Conservation (phyloP, 2,329 filamentous ascomycete genomes). For the Pseudogymnoascus sp. region DNA sequence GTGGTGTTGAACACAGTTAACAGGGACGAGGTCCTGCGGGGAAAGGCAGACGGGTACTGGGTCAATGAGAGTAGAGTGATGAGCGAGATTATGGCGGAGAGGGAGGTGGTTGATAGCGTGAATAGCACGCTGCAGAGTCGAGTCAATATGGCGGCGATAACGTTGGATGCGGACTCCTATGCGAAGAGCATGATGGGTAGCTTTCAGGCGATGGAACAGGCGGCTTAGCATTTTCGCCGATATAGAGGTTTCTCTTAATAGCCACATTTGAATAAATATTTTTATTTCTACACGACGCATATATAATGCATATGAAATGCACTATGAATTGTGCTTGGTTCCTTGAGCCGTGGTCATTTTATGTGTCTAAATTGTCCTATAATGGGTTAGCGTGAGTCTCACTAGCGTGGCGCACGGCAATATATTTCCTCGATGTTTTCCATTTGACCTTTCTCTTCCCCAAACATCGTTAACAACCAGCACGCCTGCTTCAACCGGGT, state of each 20-base stretch:
- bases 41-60: conserved; percentile 67
- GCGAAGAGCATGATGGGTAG: conserved; percentile 35
- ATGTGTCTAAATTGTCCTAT: neutral
- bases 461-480: neutral
- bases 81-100: conserved; percentile 68
- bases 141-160: conserved; percentile 53
- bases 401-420: conserved; percentile 1
- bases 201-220: neutral
- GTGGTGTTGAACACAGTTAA: conserved; percentile 74
- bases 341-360: neutral
- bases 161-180: conserved; percentile 56
- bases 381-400: neutral
- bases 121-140: conserved; percentile 57
- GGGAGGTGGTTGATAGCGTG: conserved; percentile 63
- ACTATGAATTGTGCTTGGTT: neutral
- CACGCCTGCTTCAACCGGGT: neutral
- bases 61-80: conserved; percentile 63
- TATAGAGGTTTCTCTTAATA: neutral
- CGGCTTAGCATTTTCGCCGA: neutral
- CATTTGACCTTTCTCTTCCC: conserved; percentile 3
- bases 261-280: neutral
- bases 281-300: neutral
- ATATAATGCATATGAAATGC: neutral
- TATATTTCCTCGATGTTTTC: conserved; percentile 5
- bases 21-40: conserved; percentile 63